Evolutionary conservation across 2,329 filamentous ascomycete species (phyloP).

Genomic region (Dothideomycetes sp.): DNA sequence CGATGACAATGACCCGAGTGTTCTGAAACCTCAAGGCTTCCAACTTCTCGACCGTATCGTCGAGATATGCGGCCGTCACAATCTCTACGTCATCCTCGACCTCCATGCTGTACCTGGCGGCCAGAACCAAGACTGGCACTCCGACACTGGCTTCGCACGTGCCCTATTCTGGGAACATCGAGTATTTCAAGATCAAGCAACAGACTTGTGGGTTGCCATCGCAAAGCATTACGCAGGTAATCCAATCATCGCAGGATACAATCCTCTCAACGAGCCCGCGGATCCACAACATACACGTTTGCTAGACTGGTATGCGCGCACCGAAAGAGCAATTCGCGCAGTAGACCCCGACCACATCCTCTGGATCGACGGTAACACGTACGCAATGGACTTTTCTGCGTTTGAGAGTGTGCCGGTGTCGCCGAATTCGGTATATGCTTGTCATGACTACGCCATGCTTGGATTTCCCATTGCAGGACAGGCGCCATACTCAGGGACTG

Average conservation of each 20-base stretch:
- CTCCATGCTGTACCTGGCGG: slow-evolving; percentile 35
- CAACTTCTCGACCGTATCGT: slow-evolving; percentile 36
- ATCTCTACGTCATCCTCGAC: slow-evolving; percentile 38
- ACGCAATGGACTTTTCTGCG: slow-evolving; percentile 38
- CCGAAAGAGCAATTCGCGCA: slow-evolving; percentile 32
- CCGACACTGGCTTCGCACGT: slow-evolving; percentile 30
- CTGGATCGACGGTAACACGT: slow-evolving; percentile 43
- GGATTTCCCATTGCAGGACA: slow-evolving; percentile 32
- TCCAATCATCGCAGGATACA: slow-evolving; percentile 29
- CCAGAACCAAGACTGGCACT: slow-evolving; percentile 38
- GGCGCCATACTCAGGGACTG: slow-evolving; percentile 26
- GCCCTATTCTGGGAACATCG: slow-evolving; percentile 35
- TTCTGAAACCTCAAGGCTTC: slow-evolving; percentile 35
- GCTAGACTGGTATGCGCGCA: slow-evolving; percentile 31
- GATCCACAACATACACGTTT: slow-evolving; percentile 33
- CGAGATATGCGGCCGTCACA: slow-evolving; percentile 31
- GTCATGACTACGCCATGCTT: slow-evolving; percentile 40
- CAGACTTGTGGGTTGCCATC: slow-evolving; percentile 36
- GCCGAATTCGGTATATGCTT: slow-evolving; percentile 35
- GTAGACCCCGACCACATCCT: slow-evolving; percentile 37
- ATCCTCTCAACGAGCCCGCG: slow-evolving; percentile 37
- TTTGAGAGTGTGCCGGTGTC: slow-evolving; percentile 33
- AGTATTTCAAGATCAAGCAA: slow-evolving; percentile 34
- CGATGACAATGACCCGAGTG: slow-evolving; percentile 37
- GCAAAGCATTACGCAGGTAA: slow-evolving; percentile 31